Percentiles rank a stretch among this genome's conserved stretches.
These are phyloP conservation scores for Zygosaccharomyces bisporus DNA, from an alignment of 805 yeast genomes.

Conservation along the genomic window DNA sequence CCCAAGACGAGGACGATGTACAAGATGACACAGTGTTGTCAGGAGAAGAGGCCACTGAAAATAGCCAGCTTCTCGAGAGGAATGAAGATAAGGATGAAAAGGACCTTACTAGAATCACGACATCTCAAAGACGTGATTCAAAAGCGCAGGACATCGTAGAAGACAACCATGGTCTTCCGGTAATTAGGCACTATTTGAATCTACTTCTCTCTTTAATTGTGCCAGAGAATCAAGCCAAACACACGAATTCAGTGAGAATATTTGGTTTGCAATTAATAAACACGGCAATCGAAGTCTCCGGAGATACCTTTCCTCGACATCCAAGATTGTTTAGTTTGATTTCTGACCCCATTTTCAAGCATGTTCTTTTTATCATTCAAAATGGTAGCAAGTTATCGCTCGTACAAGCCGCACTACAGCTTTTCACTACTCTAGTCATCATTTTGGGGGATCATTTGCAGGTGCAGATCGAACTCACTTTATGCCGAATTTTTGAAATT, in stretches of 20 bases:
- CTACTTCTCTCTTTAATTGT: constrained; percentile 75
- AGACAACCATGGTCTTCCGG: constrained; percentile 62
- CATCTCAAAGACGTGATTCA: neutral
- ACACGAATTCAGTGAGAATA: constrained; percentile 81
- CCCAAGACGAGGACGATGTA: constrained; percentile 9
- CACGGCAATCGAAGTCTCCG: constrained; percentile 78
- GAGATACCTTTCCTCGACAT: constrained; percentile 55
- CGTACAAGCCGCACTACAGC: constrained; percentile 68
- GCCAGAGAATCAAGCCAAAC: constrained; percentile 77
- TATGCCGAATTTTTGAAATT: constrained; percentile 59
- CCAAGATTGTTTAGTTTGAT: constrained; percentile 63
- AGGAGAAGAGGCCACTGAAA: constrained; percentile 1
- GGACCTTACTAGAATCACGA: neutral
- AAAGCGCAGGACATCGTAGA: constrained; percentile 19
- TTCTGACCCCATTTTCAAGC: constrained; percentile 81
- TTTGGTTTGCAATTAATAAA: constrained; percentile 75
- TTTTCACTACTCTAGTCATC: constrained; percentile 67
- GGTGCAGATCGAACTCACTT: constrained; percentile 74
- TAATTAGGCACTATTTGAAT: constrained; percentile 72
- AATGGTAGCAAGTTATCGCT: constrained; percentile 65
- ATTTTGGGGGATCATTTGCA: constrained; percentile 64
- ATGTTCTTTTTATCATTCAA: constrained; percentile 75
- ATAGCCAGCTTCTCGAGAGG: neutral
- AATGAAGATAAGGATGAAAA: constrained; percentile 5
- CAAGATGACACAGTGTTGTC: constrained; percentile 4